These are phyloP conservation scores for Microthlaspi erraticum DNA, from an alignment of 345 rosid genomes.

Conservation along the genomic window DNA sequence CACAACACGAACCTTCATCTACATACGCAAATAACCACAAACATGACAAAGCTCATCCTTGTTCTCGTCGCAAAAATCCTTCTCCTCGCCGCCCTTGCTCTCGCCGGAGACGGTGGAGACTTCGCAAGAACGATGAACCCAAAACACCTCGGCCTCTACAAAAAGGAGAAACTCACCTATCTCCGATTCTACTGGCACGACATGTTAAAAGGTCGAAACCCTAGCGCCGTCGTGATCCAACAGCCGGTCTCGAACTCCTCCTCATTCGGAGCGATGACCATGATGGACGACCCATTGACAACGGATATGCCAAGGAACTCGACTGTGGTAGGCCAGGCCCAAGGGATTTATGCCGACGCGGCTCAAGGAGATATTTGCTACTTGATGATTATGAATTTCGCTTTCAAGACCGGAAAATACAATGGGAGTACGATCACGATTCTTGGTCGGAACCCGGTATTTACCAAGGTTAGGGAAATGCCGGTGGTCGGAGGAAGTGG, in stretches of 20 bases:
- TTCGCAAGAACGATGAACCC: not conserved
- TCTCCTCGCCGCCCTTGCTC: not conserved
- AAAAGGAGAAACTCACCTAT: slow-evolving; percentile 49
- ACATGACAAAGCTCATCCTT: slow-evolving; percentile 12
- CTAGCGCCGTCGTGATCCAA: slow-evolving; percentile 36
- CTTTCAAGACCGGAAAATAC: slow-evolving; percentile 46
- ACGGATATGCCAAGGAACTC: slow-evolving; percentile 24
- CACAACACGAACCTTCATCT: not conserved
- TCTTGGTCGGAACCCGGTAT: slow-evolving; percentile 49
- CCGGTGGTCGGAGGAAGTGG: slow-evolving; percentile 65
- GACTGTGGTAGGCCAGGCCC: slow-evolving; percentile 44
- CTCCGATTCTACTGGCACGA: slow-evolving; percentile 58
- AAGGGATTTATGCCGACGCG: slow-evolving; percentile 47
- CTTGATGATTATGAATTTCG: slow-evolving; percentile 52
- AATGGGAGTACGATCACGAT: slow-evolving; percentile 49
- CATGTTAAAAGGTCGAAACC: slow-evolving; percentile 39
- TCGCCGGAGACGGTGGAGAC: not conserved
- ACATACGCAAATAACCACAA: not conserved
- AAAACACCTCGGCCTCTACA: not conserved
- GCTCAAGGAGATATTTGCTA: slow-evolving; percentile 41
- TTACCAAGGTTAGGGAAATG: slow-evolving; percentile 53
- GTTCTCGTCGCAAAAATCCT: not conserved
- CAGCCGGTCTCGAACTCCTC: slow-evolving; percentile 8
- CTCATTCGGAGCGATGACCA: slow-evolving; percentile 31
- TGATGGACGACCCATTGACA: slow-evolving; percentile 50